Conservation (phyloP, 2,329 filamentous ascomycete genomes). For the Aspergillus novoparasiticus region DNA sequence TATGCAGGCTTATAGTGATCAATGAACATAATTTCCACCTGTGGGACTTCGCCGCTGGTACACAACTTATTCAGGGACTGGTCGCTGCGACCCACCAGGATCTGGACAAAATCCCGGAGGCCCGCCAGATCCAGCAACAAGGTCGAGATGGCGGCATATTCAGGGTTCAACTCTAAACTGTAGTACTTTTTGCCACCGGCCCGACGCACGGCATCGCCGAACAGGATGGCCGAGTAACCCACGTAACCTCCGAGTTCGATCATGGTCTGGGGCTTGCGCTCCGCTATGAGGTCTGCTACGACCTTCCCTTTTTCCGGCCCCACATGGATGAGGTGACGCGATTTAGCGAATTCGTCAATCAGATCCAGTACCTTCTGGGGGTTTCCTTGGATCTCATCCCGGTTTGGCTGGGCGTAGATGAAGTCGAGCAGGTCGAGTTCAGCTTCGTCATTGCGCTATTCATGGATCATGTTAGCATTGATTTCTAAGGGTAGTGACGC, state of each 20-base stretch:
- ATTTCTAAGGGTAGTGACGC: background rate
- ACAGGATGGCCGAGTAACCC: conserved; percentile 79
- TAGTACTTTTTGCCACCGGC: conserved; percentile 68
- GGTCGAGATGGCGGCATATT: conserved; percentile 70
- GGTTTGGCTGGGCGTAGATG: conserved; percentile 63
- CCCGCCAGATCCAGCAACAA: conserved; percentile 74
- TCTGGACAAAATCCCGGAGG: conserved; percentile 68
- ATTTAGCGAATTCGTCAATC: conserved; percentile 70
- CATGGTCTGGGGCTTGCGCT: conserved; percentile 68
- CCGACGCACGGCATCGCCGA: conserved; percentile 66
- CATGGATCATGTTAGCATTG: background rate
- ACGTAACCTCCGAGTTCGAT: conserved; percentile 81
- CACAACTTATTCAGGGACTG: conserved; percentile 65
- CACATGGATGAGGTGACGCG: conserved; percentile 79
- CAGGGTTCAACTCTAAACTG: conserved; percentile 72
- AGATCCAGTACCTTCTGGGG: conserved; percentile 65
- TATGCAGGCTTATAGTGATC: conserved; percentile 82
- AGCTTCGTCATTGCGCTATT: conserved; percentile 63
- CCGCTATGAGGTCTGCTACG: conserved; percentile 67
- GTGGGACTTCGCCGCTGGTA: conserved; percentile 53
- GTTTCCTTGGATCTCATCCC: conserved; percentile 65
- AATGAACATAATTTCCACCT: conserved; percentile 74
- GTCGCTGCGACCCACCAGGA: conserved; percentile 70
- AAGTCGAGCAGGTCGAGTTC: conserved; percentile 74
- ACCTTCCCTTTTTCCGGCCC: conserved; percentile 74